phyloP scores from a whole-genome alignment of 2,329 filamentous ascomycete species.

The Chaetomium strumarium region DNA sequence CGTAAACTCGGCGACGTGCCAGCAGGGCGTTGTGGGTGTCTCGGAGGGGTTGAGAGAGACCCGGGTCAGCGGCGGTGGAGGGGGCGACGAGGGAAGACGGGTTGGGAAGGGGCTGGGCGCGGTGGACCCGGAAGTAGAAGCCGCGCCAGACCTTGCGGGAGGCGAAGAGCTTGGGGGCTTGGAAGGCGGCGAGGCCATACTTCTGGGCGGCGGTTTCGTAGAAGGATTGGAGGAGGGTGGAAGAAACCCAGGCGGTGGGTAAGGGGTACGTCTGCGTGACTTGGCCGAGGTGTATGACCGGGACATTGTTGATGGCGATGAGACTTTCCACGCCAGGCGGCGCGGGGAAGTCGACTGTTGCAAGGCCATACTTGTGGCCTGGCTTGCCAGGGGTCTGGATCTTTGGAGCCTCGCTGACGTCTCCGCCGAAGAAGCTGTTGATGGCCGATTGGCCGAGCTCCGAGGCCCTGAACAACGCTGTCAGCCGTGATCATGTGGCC shows the following conservation, averaged over 20 bases:
- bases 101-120: not conserved
- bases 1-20: not conserved
- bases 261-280: not conserved
- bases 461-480: not conserved
- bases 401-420: not conserved
- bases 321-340: not conserved
- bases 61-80: not conserved
- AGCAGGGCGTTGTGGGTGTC: not conserved
- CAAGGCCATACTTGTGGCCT: conserved; percentile 5
- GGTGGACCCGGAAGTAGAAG: not conserved
- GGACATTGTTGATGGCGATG: not conserved
- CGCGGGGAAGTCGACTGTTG: not conserved
- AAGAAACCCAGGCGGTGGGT: conserved; percentile 3
- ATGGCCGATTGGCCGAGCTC: conserved; percentile 9
- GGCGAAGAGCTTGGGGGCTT: not conserved
- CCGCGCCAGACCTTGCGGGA: not conserved
- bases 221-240: conserved; percentile 6
- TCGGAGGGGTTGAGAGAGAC: not conserved
- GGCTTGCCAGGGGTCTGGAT: not conserved
- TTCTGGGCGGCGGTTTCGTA: not conserved
- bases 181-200: conserved; percentile 4
- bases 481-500: not conserved
- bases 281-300: not conserved
- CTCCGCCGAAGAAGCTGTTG: conserved; percentile 6
- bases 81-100: not conserved